Base-by-base conservation (phyloP, 2,329 filamentous ascomycete species). In the Colletotrichum chlorophyti region DNA sequence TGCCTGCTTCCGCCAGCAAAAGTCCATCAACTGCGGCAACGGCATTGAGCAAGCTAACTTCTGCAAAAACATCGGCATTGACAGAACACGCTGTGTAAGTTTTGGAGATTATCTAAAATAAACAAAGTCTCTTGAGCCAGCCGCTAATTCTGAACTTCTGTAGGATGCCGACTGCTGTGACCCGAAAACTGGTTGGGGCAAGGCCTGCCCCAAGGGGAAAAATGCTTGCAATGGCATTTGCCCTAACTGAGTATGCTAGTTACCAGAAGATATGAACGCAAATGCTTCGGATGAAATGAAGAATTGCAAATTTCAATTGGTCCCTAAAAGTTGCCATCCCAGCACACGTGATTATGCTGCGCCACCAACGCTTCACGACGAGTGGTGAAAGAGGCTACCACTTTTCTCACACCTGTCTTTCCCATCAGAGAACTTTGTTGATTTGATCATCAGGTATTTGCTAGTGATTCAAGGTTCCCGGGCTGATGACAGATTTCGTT, bases 31-130 rank as follows among this genome's bases (percentile, higher is more conserved):
- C 40, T 42, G 40, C 24, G 40, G 40, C 8, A 42, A 42, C 40
- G 40, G 40, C 9, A 42, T 42, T 9, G 40, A 42, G 14, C 40
- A 42, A n/a, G 40, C 40, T 24, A 42, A 42, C 23, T 42, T 42
- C n/a, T 42, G 40, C 40, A 42, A 42, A 24, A 42, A 42, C 40
- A 42, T 42, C 15, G 40, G 40, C 23, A 42, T 42, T 27, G 40
- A 42, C 24, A 42, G 23, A 8, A 42, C 40, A n/a, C 23, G 40
- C 17, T 42, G 40, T 9, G 40, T 42, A 12, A 29, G 40, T 42
- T 3, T 10, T 27, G 7, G 14, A 17, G 3, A 17, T 15, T 29
- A 7, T 35, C 14, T 35, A 9, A 15, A 15, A 15, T 35, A 2
- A 35, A 2, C 4, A 11, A 15, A 35, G 32, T n/a, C 5, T 6